These are phyloP conservation scores for Crepidotus sp. DNA, from an alignment of 1,284 basidiomycete species.

Conservation along the genomic window DNA sequence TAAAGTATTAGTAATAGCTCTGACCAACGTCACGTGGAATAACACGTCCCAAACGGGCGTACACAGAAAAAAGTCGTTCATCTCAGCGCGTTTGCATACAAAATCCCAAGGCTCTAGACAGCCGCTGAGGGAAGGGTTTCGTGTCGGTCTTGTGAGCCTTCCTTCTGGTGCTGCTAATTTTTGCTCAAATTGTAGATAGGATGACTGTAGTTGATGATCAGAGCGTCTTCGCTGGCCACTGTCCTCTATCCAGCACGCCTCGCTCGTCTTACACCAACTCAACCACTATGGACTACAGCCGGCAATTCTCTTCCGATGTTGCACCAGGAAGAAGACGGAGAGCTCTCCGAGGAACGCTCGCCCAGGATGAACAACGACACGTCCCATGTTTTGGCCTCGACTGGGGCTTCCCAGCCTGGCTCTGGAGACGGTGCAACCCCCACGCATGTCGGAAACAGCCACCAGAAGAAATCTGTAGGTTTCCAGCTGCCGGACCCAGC, in stretches of 20 bases:
- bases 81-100: constrained; percentile 1
- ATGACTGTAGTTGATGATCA: constrained; percentile 78
- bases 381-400: constrained; percentile 4
- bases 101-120: constrained; percentile 1
- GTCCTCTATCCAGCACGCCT: constrained; percentile 28
- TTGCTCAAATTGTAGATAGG: constrained; percentile 29
- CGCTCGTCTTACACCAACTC: constrained; percentile 22
- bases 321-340: not conserved
- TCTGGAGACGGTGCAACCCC: not conserved
- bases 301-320: not conserved
- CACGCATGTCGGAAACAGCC: not conserved
- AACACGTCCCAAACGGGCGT: not conserved
- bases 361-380: not conserved
- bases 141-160: constrained; percentile 13
- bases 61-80: constrained; percentile 4
- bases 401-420: not conserved
- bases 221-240: constrained; percentile 68
- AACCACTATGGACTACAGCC: constrained; percentile 6
- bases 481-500: constrained; percentile 13
- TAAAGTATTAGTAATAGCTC: no score
- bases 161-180: not conserved
- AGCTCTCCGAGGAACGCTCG: not conserved
- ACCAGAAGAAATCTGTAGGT: not conserved
- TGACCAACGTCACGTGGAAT: no score
- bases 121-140: constrained; percentile 7